Conservation (phyloP, 2,329 filamentous ascomycete species). For the Claviceps arundinis region DNA sequence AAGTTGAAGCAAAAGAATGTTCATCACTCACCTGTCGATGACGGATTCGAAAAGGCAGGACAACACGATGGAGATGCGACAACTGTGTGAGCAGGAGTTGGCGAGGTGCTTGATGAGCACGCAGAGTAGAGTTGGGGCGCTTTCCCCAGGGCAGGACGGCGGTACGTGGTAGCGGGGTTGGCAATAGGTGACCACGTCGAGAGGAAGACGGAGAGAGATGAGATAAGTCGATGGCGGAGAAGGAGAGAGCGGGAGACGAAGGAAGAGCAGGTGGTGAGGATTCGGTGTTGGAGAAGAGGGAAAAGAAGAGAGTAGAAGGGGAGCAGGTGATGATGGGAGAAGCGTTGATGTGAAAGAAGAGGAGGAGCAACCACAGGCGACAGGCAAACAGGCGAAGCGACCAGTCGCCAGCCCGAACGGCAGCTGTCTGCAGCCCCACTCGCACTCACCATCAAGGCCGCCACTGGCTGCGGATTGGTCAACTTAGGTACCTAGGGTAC, state of each 20-base stretch:
- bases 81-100: not conserved
- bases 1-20: not conserved
- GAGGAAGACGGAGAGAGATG: conserved; percentile 1
- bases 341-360: conserved; percentile 1
- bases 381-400: not conserved
- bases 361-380: not conserved
- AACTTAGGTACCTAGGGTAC: too few relatives aligned
- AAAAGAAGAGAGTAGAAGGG: not conserved
- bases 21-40: not conserved
- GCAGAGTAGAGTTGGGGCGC: not conserved
- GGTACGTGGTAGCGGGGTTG: conserved; percentile 3
- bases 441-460: not conserved
- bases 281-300: conserved; percentile 2
- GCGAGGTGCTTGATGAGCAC: not conserved
- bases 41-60: not conserved
- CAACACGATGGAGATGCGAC: not conserved
- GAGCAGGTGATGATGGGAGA: conserved; percentile 4
- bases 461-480: not conserved
- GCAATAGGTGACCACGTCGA: not conserved
- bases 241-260: not conserved
- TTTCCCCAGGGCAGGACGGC: not conserved
- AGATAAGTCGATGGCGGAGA: not conserved
- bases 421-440: not conserved
- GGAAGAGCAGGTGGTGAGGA: not conserved
- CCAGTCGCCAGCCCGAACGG: not conserved